These are phyloP conservation scores for Jamesozyma spencerorum DNA, from an alignment of 805 yeast genomes.

Conservation along the genomic window DNA sequence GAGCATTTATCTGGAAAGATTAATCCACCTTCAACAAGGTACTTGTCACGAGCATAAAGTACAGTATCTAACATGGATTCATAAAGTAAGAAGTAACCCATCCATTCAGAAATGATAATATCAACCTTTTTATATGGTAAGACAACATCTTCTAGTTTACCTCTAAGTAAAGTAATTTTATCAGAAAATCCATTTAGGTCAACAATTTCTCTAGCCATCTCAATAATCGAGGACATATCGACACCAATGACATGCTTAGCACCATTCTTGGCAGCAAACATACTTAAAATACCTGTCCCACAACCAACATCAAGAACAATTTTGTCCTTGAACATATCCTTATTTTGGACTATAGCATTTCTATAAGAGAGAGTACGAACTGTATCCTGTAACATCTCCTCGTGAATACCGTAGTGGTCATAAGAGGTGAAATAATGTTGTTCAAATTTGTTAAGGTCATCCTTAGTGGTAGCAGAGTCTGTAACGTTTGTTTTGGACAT, in stretches of 20 bases:
- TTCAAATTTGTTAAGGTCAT: constrained; percentile 58
- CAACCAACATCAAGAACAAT: constrained; percentile 96
- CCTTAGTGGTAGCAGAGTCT: constrained; percentile 59
- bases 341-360: constrained; percentile 84
- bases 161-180: constrained; percentile 79
- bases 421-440: constrained; percentile 93
- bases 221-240: constrained; percentile 93
- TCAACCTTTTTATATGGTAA: constrained; percentile 86
- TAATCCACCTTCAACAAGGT: constrained; percentile 68
- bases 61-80: constrained; percentile 98
- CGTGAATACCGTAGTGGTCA: constrained; percentile 96
- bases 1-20: constrained; percentile 92
- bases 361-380: constrained; percentile 88
- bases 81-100: constrained; percentile 93
- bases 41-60: constrained; percentile 84
- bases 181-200: constrained; percentile 75
- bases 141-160: constrained; percentile 86
- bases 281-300: constrained; percentile 94
- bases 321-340: constrained; percentile 82
- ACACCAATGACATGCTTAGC: constrained; percentile 97
- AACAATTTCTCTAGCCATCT: constrained; percentile 87
- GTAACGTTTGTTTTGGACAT: constrained; percentile 21
- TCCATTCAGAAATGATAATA: constrained; percentile 95
- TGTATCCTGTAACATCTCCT: constrained; percentile 95
- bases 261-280: constrained; percentile 98